Evolutionary conservation across 305 asterid species (phyloP), one percentile per base, ranked within the genome.

Genomic region (Fraxinus xanthoxyloides): DNA sequence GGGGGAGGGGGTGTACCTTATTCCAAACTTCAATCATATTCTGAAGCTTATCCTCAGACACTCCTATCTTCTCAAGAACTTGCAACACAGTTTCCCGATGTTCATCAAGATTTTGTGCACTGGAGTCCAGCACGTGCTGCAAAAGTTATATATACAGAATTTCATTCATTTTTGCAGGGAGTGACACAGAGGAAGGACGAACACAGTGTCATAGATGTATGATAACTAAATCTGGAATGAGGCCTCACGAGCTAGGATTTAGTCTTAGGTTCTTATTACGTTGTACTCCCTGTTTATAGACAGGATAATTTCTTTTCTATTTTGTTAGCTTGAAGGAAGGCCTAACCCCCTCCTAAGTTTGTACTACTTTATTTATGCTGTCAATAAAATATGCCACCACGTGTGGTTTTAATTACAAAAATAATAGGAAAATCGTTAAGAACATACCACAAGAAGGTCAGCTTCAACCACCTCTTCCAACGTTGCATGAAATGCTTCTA

Each of bases 1-100:
- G 12, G 3, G 7, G 1, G 7, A 3, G 78, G 61, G 36, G 19
- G 9, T 79, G 8, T 87, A 94, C 99, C 97, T 96, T 96, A 84
- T 96, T 96, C 98, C 97, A 91, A 80, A 96, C 98, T 91, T 96
- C 98, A 85, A 96, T 90, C 97, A 96, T 96, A 88, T 91, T 96
- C 78, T 85, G 86, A 77, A 96, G 94, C 90, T 94, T 94, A 88
- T 91, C 93, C 72, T 91, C 85, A 0, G 98, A 84, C 28, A 96
- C 99, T 26, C 97, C 94, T 85, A 96, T 84, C 86, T 82, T 92
- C 79, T 80, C 87, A 72, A 96, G 98, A 87, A 94, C 98, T 84
- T 93, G 91, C 90, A 94, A 77, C 23, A 94, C 99, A 63, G 97
- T 83, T 80, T 88, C 85, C 70, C 95, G 91, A 81, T 96, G 97